phyloP scores from a whole-genome alignment of 2,329 filamentous ascomycete genomes.

The Emergomyces pasteurianus region DNA sequence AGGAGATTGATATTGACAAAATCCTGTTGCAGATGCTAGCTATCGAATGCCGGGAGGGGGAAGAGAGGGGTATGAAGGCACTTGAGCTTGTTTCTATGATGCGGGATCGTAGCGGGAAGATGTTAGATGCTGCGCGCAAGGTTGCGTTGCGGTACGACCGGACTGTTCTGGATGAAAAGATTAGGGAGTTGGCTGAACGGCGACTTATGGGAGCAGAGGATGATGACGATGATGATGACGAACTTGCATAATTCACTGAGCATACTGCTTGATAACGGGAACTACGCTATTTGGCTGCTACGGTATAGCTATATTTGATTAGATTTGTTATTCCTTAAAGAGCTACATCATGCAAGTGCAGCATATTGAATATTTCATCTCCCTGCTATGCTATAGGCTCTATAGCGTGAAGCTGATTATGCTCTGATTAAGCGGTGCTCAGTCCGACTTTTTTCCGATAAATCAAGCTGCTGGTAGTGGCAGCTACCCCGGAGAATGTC shows the following conservation, averaged over 20 bases:
- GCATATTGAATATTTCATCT: not conserved
- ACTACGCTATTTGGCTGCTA: not conserved
- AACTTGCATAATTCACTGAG: not conserved
- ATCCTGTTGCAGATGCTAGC: conserved; percentile 78
- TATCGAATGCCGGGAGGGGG: conserved; percentile 79
- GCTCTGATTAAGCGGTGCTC: too few species aligned
- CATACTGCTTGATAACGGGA: not conserved
- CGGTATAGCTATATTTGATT: not conserved
- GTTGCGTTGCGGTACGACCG: conserved; percentile 77
- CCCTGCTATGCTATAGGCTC: too few species aligned
- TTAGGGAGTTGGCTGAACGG: conserved; percentile 68
- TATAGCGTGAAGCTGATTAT: too few species aligned
- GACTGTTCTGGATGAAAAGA: conserved; percentile 75
- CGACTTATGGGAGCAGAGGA: conserved; percentile 51
- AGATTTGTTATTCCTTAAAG: not conserved
- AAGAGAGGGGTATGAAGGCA: conserved; percentile 89
- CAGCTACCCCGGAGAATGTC: too few species aligned
- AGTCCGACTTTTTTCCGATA: too few species aligned
- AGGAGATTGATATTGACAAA: conserved; percentile 83
- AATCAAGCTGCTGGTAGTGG: too few species aligned
- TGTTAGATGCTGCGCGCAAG: conserved; percentile 84
- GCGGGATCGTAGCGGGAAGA: conserved; percentile 71
- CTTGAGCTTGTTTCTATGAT: conserved; percentile 82
- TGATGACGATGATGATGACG: conserved; percentile 33
- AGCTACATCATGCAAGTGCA: not conserved